Evolutionary conservation across 495 filamentous ascomycete genomes (phyloP).

Genomic region (Hypoxylon trugodes): DNA sequence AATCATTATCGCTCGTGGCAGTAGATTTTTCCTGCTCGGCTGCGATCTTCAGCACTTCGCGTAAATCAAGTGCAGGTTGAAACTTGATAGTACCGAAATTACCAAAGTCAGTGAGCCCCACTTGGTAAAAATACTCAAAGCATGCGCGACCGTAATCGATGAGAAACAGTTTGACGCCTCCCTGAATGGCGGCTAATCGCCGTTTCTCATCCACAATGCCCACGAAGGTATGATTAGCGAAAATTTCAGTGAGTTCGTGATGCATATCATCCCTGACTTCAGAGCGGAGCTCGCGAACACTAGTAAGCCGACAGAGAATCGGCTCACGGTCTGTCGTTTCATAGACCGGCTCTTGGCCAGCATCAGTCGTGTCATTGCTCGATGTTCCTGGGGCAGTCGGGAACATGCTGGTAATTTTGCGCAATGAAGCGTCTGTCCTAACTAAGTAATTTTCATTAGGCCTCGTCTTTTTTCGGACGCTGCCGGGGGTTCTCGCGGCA

Average conservation of each 20-base stretch:
- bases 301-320: conserved; percentile 72
- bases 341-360: conserved; percentile 67
- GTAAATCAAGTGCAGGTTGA: conserved; percentile 74
- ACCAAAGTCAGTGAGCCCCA: conserved; percentile 94
- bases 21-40: conserved; percentile 69
- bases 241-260: conserved; percentile 85
- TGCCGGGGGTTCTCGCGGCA: conserved; percentile 51
- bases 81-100: conserved; percentile 91
- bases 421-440: conserved; percentile 86
- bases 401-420: conserved; percentile 98
- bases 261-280: conserved; percentile 86
- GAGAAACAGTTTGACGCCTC: conserved; percentile 90
- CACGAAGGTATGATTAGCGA: conserved; percentile 91
- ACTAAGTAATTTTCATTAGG: conserved; percentile 90
- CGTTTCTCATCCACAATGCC: conserved; percentile 88
- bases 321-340: conserved; percentile 73
- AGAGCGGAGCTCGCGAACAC: conserved; percentile 82
- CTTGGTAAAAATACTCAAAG: conserved; percentile 95
- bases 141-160: conserved; percentile 92
- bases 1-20: conserved; percentile 58
- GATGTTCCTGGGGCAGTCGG: conserved; percentile 51
- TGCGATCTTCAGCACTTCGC: conserved; percentile 75
- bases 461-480: conserved; percentile 52
- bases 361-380: conserved; percentile 38
- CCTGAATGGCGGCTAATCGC: conserved; percentile 90